phyloP scores from a whole-genome alignment of 208 protist genomes.

The Perkinsela sp. region DNA sequence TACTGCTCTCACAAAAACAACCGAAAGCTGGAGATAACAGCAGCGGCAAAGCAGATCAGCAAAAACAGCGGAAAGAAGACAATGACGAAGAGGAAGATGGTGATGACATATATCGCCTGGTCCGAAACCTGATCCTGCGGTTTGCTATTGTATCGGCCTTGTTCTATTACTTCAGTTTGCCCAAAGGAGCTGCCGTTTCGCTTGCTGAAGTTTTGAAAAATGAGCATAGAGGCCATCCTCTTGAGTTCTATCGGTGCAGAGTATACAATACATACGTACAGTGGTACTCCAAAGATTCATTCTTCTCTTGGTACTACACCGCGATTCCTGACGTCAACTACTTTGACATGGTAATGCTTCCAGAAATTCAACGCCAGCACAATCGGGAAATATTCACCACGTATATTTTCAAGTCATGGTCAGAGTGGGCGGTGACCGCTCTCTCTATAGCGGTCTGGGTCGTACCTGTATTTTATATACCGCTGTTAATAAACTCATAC shows the following conservation, averaged over 20 bases:
- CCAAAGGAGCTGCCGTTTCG: background rate
- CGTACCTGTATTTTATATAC: conserved; percentile 42
- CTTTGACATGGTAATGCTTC: background rate
- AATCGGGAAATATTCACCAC: background rate
- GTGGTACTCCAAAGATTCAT: background rate
- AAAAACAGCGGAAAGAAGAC: background rate
- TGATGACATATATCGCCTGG: background rate
- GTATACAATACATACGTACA: background rate
- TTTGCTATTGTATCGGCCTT: background rate
- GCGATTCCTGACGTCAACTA: background rate
- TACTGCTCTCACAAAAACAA: no score
- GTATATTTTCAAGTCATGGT: background rate
- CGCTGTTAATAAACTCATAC: conserved; percentile 33
- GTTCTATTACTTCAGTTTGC: background rate
- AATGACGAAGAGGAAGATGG: background rate
- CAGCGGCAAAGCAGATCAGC: no score
- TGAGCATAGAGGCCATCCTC: background rate
- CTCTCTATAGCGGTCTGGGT: conserved; percentile 37
- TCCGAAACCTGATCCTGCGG: background rate
- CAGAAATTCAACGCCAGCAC: background rate
- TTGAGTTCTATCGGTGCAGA: background rate
- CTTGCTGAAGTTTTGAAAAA: background rate
- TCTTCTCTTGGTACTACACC: background rate
- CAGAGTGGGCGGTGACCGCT: conserved; percentile 19
- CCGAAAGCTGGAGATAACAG: no score